Base-by-base conservation (phyloP, 129 eudicot species). In the Rutidosis leptorrhynchoides region DNA sequence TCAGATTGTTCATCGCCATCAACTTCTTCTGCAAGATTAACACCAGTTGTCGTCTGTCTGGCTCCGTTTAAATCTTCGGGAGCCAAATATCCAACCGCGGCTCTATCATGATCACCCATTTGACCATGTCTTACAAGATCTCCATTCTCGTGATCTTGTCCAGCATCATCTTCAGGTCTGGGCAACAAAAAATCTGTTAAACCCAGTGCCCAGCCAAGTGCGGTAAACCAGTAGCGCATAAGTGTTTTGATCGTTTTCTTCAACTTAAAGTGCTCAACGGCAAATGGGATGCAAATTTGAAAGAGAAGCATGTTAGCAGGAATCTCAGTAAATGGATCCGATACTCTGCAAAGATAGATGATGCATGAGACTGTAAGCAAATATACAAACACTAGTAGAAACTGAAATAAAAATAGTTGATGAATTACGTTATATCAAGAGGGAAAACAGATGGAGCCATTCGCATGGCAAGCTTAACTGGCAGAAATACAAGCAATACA, bases 221-320 rank as follows among this genome's bases (percentile, higher is more conserved):
- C 95, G 16, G 95, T 82, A 73, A 92, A 88, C 98, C 98, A 92
- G 74, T 92, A 88, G 25, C 81, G 84, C 52, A 92, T 80, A 54
- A 92, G 82, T 33, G 96, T 83, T 56, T 88, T 92, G 69, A 92
- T 87, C 19, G 96, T 85, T 35, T 81, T 82, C 25, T 87, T 85
- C 64, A 88, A 58, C 76, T 88, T 88, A 65, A 92, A 92, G 70
- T 83, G 95, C 80, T 92, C 96, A 68, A 83, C 69, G 42, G 96
- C 98, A 69, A 92, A 92, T 1, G 96, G 98, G 56, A 92, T 88
- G 85, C 98, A 92, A 42, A 92, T 88, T 83, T 92, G 98, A 37
- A 88, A 92, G 53, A 92, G 87, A 75, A 92, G 89, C 86, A 92
- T 88, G 68, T 92, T 86, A 43, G 96, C 91, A 63, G 98, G 96